phyloP scores from a whole-genome alignment of 2,329 filamentous ascomycete species.

The Calonectria pseudoturangicola region DNA sequence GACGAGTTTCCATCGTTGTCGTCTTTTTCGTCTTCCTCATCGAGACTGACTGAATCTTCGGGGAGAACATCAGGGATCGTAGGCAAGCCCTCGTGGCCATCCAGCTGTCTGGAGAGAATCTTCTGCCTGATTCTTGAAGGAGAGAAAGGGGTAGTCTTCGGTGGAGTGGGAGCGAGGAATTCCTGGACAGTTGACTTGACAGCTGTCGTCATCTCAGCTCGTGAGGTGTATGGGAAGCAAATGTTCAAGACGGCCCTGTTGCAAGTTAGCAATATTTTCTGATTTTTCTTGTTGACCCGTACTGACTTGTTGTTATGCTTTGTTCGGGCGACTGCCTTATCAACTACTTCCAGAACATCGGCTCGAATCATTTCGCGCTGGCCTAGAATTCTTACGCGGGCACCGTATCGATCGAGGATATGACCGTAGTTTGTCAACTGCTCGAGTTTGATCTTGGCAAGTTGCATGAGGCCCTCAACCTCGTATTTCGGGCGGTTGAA shows the following conservation, averaged over 20 bases:
- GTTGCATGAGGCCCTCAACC: constrained; percentile 97
- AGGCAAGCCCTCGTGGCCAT: constrained; percentile 67
- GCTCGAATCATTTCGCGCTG: constrained; percentile 88
- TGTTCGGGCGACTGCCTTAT: constrained; percentile 90
- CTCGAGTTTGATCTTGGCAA: constrained; percentile 95
- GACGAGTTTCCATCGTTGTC: constrained; percentile 76
- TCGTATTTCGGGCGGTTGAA: constrained; percentile 98
- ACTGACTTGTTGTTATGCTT: constrained; percentile 86
- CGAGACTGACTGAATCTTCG: constrained; percentile 61
- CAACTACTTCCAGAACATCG: constrained; percentile 92
- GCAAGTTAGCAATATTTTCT: constrained; percentile 37
- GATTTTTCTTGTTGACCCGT: neutral
- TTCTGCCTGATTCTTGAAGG: constrained; percentile 91
- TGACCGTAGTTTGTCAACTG: constrained; percentile 96
- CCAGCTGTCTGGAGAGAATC: constrained; percentile 81
- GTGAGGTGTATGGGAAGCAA: constrained; percentile 97
- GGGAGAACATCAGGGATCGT: constrained; percentile 71
- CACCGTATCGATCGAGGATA: constrained; percentile 93
- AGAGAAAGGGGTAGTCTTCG: constrained; percentile 84
- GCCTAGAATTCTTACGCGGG: constrained; percentile 88
- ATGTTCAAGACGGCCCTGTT: constrained; percentile 83
- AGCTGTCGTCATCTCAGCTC: constrained; percentile 94
- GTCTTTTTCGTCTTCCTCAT: constrained; percentile 64
- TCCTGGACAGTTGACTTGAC: constrained; percentile 92
- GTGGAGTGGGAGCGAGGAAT: constrained; percentile 83